Conservation (phyloP, 345 rosid genomes). For the Sapria himalayana region DNA sequence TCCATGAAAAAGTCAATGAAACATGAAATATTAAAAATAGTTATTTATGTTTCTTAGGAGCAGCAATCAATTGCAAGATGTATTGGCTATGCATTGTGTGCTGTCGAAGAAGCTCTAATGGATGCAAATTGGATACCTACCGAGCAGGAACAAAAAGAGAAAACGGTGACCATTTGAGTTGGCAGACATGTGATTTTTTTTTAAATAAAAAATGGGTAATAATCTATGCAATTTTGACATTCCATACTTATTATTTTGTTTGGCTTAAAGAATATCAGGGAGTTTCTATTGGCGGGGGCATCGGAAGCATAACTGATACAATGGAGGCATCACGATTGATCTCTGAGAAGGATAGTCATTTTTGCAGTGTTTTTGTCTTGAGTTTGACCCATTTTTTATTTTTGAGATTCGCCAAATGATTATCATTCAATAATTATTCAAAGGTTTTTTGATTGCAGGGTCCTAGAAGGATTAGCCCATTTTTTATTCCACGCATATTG, state of each 20-base stretch:
- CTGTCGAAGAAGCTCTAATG: constrained; percentile 72
- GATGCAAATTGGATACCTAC: constrained; percentile 74
- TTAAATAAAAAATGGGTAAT: not conserved
- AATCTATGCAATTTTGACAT: not conserved
- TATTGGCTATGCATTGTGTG: constrained; percentile 79
- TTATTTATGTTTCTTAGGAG: constrained; percentile 24
- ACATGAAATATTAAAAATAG: too few species aligned
- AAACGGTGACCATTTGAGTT: constrained; percentile 57
- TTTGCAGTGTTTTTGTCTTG: not conserved
- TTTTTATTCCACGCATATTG: constrained; percentile 79
- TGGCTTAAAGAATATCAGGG: constrained; percentile 41
- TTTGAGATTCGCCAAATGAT: too few species aligned
- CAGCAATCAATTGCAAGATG: constrained; percentile 56
- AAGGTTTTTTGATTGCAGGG: constrained; percentile 32
- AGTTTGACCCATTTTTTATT: constrained; percentile 4
- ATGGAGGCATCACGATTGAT: constrained; percentile 76
- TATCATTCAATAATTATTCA: too few species aligned
- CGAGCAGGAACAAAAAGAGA: constrained; percentile 49
- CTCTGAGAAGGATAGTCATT: constrained; percentile 56
- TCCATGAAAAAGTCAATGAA: too few species aligned
- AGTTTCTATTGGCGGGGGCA: constrained; percentile 90
- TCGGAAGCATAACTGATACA: constrained; percentile 73
- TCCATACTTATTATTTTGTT: constrained; percentile 8
- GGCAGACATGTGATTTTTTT: too few species aligned
- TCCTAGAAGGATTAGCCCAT: constrained; percentile 80